Evolutionary conservation across 2,329 filamentous ascomycete species (phyloP).

Genomic region (Neospermospora avenae): DNA sequence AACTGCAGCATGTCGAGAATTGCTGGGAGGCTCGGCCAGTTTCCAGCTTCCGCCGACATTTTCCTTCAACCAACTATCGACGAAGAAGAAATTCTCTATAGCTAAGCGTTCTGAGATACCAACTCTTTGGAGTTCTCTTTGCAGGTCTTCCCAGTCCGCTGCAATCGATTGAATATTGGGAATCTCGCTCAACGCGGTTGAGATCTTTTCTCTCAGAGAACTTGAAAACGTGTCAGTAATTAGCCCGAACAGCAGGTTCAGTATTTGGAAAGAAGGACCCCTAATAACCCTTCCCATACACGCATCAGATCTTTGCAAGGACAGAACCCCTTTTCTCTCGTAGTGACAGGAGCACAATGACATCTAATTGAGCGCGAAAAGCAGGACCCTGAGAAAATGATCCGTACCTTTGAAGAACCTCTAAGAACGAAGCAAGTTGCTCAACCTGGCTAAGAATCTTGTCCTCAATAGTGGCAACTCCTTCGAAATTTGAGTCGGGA

Average conservation of each 20-base stretch:
- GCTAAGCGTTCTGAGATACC: constrained; percentile 17
- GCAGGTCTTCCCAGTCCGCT: constrained; percentile 16
- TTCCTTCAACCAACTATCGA: constrained; percentile 19
- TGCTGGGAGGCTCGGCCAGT: neutral
- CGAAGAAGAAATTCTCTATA: constrained; percentile 24
- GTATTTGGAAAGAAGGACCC: no score
- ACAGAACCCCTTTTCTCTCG: neutral
- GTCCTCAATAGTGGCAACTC: neutral
- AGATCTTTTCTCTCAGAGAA: neutral
- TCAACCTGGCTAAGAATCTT: constrained; percentile 11
- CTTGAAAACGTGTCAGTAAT: neutral
- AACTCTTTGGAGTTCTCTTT: constrained; percentile 11
- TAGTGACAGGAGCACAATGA: neutral
- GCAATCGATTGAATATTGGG: constrained; percentile 10
- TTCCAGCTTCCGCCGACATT: neutral
- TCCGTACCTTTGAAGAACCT: constrained; percentile 18
- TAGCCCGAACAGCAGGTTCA: neutral
- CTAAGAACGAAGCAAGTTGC: constrained; percentile 13
- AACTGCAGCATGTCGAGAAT: neutral
- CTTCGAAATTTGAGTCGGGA: neutral
- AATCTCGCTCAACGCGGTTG: neutral
- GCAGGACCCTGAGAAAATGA: neutral
- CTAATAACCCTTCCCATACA: no score
- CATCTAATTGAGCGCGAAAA: neutral
- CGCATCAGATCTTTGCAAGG: no score